phyloP scores from a whole-genome alignment of 2,329 filamentous ascomycete species.

The Dendryphion nanum region DNA sequence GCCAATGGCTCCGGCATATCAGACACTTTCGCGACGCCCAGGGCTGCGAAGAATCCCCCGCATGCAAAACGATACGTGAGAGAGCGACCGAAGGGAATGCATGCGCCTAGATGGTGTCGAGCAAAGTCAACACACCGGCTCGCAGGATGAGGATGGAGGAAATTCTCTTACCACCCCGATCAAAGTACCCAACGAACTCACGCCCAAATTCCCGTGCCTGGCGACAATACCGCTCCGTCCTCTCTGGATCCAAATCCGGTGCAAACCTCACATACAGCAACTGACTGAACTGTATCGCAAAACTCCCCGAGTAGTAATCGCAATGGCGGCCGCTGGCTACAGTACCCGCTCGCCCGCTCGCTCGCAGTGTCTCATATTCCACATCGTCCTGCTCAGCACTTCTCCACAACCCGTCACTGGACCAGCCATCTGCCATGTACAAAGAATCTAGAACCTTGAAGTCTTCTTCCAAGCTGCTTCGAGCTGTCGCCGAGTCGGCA shows the following conservation, averaged over 20 bases:
- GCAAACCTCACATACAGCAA: conserved; percentile 45
- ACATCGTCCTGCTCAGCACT: conserved; percentile 36
- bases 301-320: conserved; percentile 55
- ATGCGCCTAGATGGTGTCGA: conserved; percentile 42
- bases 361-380: too few relatives aligned
- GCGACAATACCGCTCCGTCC: conserved; percentile 36
- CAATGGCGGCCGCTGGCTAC: too few relatives aligned
- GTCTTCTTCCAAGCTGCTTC: conserved; percentile 36
- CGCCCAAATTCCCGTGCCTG: conserved; percentile 42
- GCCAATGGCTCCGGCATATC: too few relatives aligned
- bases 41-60: conserved; percentile 46
- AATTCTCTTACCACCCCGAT: conserved; percentile 39
- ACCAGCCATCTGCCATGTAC: conserved; percentile 46
- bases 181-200: conserved; percentile 49
- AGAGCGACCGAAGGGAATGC: conserved; percentile 50
- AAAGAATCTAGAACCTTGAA: conserved; percentile 43
- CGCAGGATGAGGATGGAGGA: too few relatives aligned
- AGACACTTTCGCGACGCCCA: conserved; percentile 38
- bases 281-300: conserved; percentile 51
- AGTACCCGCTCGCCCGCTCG: too few relatives aligned
- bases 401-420: conserved; percentile 46
- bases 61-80: conserved; percentile 50
- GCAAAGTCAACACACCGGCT: too few relatives aligned
- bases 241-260: conserved; percentile 34
- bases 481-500: conserved; percentile 29